Conservation (phyloP, 805 yeast species). For the Tetrapisispora pingtungensis region DNA sequence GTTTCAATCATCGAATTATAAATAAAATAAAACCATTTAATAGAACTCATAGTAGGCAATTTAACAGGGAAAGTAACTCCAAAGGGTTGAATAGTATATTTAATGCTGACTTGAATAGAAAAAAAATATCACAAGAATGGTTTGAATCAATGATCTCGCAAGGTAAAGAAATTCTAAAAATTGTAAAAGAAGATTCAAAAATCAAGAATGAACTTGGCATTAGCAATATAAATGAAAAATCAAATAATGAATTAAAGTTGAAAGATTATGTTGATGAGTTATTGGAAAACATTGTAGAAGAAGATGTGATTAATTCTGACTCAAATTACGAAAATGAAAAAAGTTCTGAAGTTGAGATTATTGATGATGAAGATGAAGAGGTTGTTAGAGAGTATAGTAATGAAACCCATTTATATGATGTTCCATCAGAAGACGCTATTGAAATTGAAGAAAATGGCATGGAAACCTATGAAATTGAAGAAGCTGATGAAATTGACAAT, state of each 20-base stretch:
- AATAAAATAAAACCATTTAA: background rate
- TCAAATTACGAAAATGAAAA: background rate
- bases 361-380: background rate
- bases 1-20: background rate
- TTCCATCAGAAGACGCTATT: too few species aligned
- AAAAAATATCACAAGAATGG: background rate
- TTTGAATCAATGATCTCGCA: background rate
- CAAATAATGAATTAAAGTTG: background rate
- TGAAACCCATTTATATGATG: too few species aligned
- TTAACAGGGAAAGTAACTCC: background rate
- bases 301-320: background rate
- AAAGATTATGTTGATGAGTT: background rate
- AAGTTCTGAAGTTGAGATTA: background rate
- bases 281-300: background rate
- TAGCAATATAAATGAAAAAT: background rate
- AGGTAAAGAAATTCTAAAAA: background rate
- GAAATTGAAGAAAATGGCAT: too few species aligned
- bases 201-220: background rate
- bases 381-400: background rate
- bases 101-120: background rate
- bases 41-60: background rate
- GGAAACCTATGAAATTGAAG: background rate
- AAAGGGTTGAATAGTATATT: background rate
- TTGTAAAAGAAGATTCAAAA: slow-evolving; percentile 1
- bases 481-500: background rate